Base-by-base conservation (phyloP, 2,329 filamentous ascomycete genomes). In the Arthrobotrys musiformis region DNA sequence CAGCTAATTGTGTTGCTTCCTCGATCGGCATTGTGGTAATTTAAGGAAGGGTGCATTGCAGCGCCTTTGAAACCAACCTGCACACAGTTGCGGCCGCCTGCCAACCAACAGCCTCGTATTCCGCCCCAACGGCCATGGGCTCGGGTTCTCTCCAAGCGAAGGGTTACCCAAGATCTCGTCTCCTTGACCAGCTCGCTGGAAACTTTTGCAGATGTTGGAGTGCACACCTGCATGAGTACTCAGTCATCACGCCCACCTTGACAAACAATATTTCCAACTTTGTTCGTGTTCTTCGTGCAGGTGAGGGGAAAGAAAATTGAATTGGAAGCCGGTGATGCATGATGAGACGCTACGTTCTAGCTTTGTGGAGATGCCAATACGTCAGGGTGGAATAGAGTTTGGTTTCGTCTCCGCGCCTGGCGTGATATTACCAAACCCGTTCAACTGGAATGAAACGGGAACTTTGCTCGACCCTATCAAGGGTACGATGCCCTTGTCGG, bases 81-180 rank as follows among this genome's bases (percentile, higher is more conserved):
- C 54, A 58, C 54, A 19, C 50, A 68, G 28, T 22, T 24, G 52
- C 52, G 46, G 50, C 52, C 52, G 52, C 42, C 66, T 37, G 42
- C 54, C 46, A 37, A 9, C 54, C 48, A 37, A 11, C 67, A 72
- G 58, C 48, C 48, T 75, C 70, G 70, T 74, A 74, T 74, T 26
- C 60, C 44, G 70, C 70, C 54, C 70, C 70, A 74, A 68, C 70
- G 70, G 70, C 70, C 70, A 44, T 68, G 62, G 44, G 70, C 54
- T 75, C 63, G 70, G 70, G 70, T 74, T 68, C 62, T 74, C 40
- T 54, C 62, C 70, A 74, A 74, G 70, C 70, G 70, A 74, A 54
- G 48, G 44, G 44, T 73, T 66, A 74, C 70, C 70, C 70, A 74
- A 62, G 60, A 68, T 48, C 66, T 28, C 28, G 61, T 74, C 46